A percentile compares a stretch with the other conserved stretches of the same genome.
phyloP scores from a whole-genome alignment of 1,284 basidiomycete species.

The Irpex rosettiformis region DNA sequence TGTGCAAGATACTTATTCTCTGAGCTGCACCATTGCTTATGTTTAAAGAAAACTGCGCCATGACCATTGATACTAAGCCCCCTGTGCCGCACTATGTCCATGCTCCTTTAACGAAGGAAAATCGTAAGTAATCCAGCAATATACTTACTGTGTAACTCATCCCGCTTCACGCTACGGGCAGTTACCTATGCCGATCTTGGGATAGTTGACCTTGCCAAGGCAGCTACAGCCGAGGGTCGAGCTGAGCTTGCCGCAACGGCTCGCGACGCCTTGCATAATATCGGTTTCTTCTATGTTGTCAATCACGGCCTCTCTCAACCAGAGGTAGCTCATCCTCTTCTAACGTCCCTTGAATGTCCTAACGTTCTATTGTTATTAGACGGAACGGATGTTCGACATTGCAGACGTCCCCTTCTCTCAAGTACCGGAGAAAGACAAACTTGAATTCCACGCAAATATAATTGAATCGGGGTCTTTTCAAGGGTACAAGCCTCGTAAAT shows the following conservation, averaged over 20 bases:
- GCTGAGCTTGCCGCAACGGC: slow-evolving; percentile 44
- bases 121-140: no score
- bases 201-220: slow-evolving; percentile 58
- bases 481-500: slow-evolving; percentile 54
- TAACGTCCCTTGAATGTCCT: background rate
- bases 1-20: no score
- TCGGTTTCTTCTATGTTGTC: slow-evolving; percentile 62
- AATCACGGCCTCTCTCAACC: slow-evolving; percentile 51
- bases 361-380: slow-evolving; percentile 19
- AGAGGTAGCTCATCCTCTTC: slow-evolving; percentile 34
- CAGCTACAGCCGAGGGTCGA: slow-evolving; percentile 44
- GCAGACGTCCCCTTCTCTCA: slow-evolving; percentile 58
- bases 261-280: slow-evolving; percentile 52
- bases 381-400: slow-evolving; percentile 56
- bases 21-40: no score
- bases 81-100: slow-evolving; percentile 33
- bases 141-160: no score
- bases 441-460: slow-evolving; percentile 41
- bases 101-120: slow-evolving; percentile 31
- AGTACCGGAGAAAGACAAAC: slow-evolving; percentile 56
- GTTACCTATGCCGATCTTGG: slow-evolving; percentile 69
- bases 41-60: background rate
- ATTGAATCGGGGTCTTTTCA: slow-evolving; percentile 49
- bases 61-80: slow-evolving; percentile 1
- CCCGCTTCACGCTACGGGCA: background rate